Evolutionary conservation across 2,329 filamentous ascomycete genomes (phyloP).

Genomic region (Aspergillus caelatus): DNA sequence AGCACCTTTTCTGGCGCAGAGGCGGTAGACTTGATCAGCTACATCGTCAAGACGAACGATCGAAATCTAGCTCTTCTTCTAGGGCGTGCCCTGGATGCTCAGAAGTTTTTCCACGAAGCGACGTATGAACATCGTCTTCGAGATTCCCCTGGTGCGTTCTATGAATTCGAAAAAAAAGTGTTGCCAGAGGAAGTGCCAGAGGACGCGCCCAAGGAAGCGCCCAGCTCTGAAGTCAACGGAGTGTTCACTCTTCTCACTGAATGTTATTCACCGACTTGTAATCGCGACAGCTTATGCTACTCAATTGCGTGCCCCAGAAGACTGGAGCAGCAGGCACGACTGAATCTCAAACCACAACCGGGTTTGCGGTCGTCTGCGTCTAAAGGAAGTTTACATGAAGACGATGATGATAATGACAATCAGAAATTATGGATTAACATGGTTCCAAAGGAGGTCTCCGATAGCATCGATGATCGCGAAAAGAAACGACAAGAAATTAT

Average conservation of each 20-base stretch:
- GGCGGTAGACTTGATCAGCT: slow-evolving; percentile 91
- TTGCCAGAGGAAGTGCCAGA: slow-evolving; percentile 32
- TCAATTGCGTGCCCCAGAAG: slow-evolving; percentile 94
- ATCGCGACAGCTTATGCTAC: slow-evolving; percentile 91
- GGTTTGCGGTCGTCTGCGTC: slow-evolving; percentile 76
- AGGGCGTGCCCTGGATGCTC: slow-evolving; percentile 88
- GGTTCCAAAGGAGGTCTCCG: slow-evolving; percentile 90
- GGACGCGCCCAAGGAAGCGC: slow-evolving; percentile 72
- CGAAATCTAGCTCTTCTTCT: slow-evolving; percentile 89
- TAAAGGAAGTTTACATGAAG: slow-evolving; percentile 70
- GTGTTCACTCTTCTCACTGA: slow-evolving; percentile 96
- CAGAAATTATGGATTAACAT: slow-evolving; percentile 99
- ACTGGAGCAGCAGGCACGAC: slow-evolving; percentile 88
- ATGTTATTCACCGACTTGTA: slow-evolving; percentile 97
- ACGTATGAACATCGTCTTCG: slow-evolving; percentile 95
- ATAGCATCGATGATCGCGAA: slow-evolving; percentile 84
- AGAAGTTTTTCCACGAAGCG: slow-evolving; percentile 99
- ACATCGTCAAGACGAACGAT: slow-evolving; percentile 96
- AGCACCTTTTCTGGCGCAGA: slow-evolving; percentile 95
- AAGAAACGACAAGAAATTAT: slow-evolving; percentile 99
- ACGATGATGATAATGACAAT: slow-evolving; percentile 88
- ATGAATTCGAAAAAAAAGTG: slow-evolving; percentile 76
- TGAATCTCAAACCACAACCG: slow-evolving; percentile 91
- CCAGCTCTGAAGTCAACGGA: slow-evolving; percentile 77
- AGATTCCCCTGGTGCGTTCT: slow-evolving; percentile 92